phyloP scores from a whole-genome alignment of 1,139 yeast genomes.

The Petasospora rhodanensis region DNA sequence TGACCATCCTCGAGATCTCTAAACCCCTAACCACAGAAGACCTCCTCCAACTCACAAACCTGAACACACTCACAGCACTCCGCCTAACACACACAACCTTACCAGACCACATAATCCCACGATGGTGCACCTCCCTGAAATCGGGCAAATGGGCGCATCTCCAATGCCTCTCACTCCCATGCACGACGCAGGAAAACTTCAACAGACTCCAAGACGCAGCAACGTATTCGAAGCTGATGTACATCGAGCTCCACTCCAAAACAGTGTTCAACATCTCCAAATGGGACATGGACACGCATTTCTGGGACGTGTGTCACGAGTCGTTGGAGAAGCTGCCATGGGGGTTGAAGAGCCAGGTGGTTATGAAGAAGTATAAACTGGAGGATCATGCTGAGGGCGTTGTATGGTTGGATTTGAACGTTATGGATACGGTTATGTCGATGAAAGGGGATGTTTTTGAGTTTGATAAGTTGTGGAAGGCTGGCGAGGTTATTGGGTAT shows the following conservation, averaged over 20 bases:
- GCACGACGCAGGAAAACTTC: constrained; percentile 13
- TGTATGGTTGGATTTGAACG: constrained; percentile 20
- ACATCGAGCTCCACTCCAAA: constrained; percentile 14
- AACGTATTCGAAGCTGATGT: constrained; percentile 12
- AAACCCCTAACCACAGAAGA: constrained; percentile 15
- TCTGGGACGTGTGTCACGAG: constrained; percentile 6
- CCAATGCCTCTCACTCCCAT: constrained; percentile 19
- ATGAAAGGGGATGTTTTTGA: too few relatives aligned
- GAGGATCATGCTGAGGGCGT: constrained; percentile 3
- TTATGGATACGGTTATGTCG: too few relatives aligned
- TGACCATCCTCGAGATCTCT: constrained; percentile 18
- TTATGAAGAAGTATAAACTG: constrained; percentile 10
- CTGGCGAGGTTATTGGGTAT: constrained; percentile 11
- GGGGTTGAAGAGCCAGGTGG: constrained; percentile 17
- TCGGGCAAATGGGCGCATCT: constrained; percentile 20
- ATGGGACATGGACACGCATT: constrained; percentile 20
- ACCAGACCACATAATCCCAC: constrained; percentile 16
- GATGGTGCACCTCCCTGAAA: constrained; percentile 22
- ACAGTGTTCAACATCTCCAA: constrained; percentile 10
- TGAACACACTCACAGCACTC: constrained; percentile 17
- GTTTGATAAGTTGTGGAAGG: constrained; percentile 19
- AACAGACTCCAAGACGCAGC: constrained; percentile 17
- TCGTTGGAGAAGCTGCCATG: constrained; percentile 12
- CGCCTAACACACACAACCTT: constrained; percentile 9
- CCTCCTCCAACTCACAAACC: constrained; percentile 16